Base-by-base conservation (phyloP, 2,329 filamentous ascomycete species). In the Xylaria digitata region DNA sequence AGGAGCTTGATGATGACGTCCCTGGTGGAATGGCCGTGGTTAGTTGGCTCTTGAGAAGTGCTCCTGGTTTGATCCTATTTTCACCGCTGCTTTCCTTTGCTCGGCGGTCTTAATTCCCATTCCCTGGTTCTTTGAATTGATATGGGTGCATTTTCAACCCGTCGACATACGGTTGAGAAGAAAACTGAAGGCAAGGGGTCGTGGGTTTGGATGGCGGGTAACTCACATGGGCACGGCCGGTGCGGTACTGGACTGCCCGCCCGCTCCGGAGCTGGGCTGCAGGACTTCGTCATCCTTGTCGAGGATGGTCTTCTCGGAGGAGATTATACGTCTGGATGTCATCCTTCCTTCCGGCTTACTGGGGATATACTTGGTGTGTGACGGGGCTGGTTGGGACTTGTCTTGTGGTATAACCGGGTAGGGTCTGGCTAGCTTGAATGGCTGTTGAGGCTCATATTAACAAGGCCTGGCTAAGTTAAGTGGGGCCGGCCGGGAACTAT, bases 1-100 rank as follows among this genome's bases (percentile, higher is more conserved):
- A 98, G 85, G 21, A 99, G 89, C 82, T 98, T 99, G 76, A 90
- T 82, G 71, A 99, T 96, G 71, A 98, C 94, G 76, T 91, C 85
- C 64, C 93, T 93, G 62, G 42, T 7, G 4, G 34, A 43, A 56
- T 21, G 49, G 26, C 32, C n/a, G 32, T 43, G 32, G 46, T 62
- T 68, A 66, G 55, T 63, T 58, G 21, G 34, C 42, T 42, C 11
- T 21, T 21, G 15, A 42, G 3, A 42, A 17, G 37, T 34, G 37
- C 42, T 19, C 11, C 52, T n/a, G 21, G 17, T 26, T 49, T 19
- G 30, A 37, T 37, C 19, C 7, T 46, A 21, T 42, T 30, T 21
- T 37, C 46, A 46, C 15, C 8, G 9, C 21, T 17, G 13, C 34
- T 15, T 52, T 13, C 5, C 23, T 26, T 34, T 40, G 34, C 2